phyloP scores from a whole-genome alignment of 257 asterid genomes.

The Solanum clarkiae region DNA sequence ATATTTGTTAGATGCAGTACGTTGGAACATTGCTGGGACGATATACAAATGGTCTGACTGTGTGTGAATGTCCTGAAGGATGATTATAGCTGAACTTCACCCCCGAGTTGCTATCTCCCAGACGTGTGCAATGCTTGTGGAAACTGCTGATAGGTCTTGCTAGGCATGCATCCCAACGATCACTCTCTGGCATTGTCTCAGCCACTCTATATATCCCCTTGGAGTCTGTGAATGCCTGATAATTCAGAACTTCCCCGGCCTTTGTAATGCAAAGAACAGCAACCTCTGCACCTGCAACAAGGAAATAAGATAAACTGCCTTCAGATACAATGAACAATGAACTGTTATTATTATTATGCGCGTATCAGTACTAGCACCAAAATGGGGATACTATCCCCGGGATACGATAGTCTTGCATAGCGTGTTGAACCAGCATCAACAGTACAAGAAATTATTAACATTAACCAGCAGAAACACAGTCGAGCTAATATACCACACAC shows the following conservation, averaged over 20 bases:
- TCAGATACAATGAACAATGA: background rate
- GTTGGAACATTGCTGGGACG: constrained; percentile 53
- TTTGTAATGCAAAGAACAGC: constrained; percentile 96
- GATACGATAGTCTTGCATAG: background rate
- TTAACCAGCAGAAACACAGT: background rate
- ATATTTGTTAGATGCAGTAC: constrained; percentile 36
- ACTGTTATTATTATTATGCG: background rate
- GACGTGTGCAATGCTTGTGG: constrained; percentile 57
- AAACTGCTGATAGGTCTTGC: constrained; percentile 90
- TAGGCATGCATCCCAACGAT: constrained; percentile 85
- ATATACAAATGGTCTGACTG: constrained; percentile 68
- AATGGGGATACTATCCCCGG: background rate
- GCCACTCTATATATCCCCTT: constrained; percentile 76
- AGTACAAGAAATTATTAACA: background rate
- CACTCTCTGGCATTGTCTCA: constrained; percentile 93
- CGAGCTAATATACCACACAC: background rate
- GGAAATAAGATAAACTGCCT: background rate
- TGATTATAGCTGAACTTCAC: constrained; percentile 68
- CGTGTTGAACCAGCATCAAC: background rate
- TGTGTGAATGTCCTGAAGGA: constrained; percentile 69
- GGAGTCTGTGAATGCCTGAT: constrained; percentile 77
- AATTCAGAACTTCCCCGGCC: constrained; percentile 83
- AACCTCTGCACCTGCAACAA: constrained; percentile 78
- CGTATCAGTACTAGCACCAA: background rate
- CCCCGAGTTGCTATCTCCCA: constrained; percentile 45